Base-by-base conservation (phyloP, 2,329 filamentous ascomycete genomes). In the Aspergillus proliferans region DNA sequence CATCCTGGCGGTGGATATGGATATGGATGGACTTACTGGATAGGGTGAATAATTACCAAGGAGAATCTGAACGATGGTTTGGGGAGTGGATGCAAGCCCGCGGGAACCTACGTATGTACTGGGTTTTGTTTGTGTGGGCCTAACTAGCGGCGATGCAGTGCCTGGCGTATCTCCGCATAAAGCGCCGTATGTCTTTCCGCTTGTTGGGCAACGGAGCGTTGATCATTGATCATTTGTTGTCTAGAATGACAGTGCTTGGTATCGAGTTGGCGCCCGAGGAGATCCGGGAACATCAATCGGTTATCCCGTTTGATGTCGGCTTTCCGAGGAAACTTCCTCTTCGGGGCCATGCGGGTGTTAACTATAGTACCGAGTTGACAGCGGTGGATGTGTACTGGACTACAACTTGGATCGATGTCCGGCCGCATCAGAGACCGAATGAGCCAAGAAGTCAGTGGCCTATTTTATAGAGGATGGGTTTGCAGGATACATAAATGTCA, bases 201-300 rank as follows among this genome's bases (percentile, higher is more conserved):
- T 81, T 22, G 57, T 80, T 14, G 78, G 77, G 4, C 73, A 72
- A 0, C 62, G 76, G 15, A 80, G 73, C 55, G 56, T 76, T 21
- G 74, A 77, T 45, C 76, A 81, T 43, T 56, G 73, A 77, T 45
- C 76, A 81, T 43, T 56, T 80, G 4, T 60, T 72, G 46, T 70
- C 70, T 18, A 83, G 80, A 55, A 78, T 84, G 49, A 66, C 74
- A 54, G 79, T 75, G 0, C 56, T 84, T 40, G 70, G 62, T 2
- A 59, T 84, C 22, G 55, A 62, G 21, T 64, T 84, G 46, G 74
- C 72, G 0, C 66, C 75, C 0, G 72, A 78, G 6, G 77, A 85
- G 47, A 69, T 84, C 7, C 63, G 69, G 26, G 71, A 76, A 50
- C 76, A 84, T 47, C 80, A 84, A 51, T 60, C 58, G 2, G 74